Base-by-base conservation (phyloP, 345 rosid genomes). In the Eucalyptus cloeziana region DNA sequence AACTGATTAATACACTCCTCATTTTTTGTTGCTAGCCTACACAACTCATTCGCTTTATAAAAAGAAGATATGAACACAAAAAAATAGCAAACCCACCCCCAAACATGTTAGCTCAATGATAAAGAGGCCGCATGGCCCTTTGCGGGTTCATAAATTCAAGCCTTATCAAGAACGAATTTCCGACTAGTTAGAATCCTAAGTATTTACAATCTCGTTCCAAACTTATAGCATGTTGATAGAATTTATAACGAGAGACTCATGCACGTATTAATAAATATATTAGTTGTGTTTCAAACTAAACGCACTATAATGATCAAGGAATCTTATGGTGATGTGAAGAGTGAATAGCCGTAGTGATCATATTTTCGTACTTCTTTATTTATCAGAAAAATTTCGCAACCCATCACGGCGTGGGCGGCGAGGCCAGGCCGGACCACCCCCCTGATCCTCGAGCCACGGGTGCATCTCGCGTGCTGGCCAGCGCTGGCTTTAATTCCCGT, bases 291-390 rank as follows among this genome's bases (percentile, higher is more conserved):
- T 64, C 8, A 64, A n/a, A n/a, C 17, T 15, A 3, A 7, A 64
- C 0, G 3, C 31, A n/a, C 1, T 11, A 13, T 1, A 30, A 12
- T 6, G 31, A 3, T 12, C 0, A 60, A 13, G 17, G 51, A 50
- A 50, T 50, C 51, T 13, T 49, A 49, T 5, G 17, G 0, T 14
- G 17, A 50, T 50, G 15, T 50, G 3, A 50, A 50, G 52, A 50
- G 52, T 50, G 7, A 50, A 15, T 12, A 11, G 8, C 3, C 7
- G 0, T 5, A 27, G 3, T 25, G 0, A 25, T 5, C 6, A 25
- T 3, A 3, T 60, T 30, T 60, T 60, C 3, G 1, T 25, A 25
- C 30, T 25, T 60, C 3, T 14, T 50, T 12, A 0, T 30, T 30
- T 50, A 15, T 50, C 19, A 50, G 19, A 50, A 49, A 50, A 50